A percentile compares a stretch with the other conserved stretches of the same genome.
phyloP scores from a whole-genome alignment of 2,329 filamentous ascomycete species.

The Aspergillus jensenii region DNA sequence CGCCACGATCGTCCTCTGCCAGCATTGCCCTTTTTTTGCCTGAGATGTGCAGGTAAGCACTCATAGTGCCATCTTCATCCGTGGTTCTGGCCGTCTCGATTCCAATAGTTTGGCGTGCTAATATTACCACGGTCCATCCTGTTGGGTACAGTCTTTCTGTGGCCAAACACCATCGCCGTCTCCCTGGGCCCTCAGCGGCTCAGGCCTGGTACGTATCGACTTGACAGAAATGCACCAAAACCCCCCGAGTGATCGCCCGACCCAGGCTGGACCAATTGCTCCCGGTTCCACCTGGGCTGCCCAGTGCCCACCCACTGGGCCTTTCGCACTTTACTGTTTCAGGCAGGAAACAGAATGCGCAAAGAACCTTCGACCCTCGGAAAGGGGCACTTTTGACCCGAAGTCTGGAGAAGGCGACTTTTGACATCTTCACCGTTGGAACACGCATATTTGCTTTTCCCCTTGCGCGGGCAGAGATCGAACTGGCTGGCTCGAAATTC shows the following conservation, averaged over 20 bases:
- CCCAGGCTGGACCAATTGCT: neutral
- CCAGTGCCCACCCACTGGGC: neutral
- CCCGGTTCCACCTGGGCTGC: conserved; percentile 4
- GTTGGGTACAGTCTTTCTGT: neutral
- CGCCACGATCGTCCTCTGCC: neutral
- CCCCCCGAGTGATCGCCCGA: conserved; percentile 11
- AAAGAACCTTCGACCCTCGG: conserved; percentile 6
- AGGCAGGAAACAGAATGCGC: neutral
- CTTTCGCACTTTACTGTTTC: neutral
- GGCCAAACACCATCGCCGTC: neutral
- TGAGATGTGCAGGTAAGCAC: neutral
- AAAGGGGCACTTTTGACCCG: conserved; percentile 3
- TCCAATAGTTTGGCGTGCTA: neutral
- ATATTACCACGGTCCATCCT: neutral
- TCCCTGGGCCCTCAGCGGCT: neutral
- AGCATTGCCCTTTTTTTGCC: neutral
- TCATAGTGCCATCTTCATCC: neutral
- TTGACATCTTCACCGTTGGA: conserved; percentile 3
- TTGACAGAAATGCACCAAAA: neutral
- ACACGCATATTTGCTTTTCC: neutral
- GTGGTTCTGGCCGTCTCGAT: conserved; percentile 1
- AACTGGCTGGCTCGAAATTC: neutral
- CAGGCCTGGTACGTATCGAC: neutral
- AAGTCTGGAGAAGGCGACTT: conserved; percentile 6
- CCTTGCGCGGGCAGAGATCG: neutral